Base-by-base conservation (phyloP, 2,329 filamentous ascomycete species). In the Penicillium thymicola region DNA sequence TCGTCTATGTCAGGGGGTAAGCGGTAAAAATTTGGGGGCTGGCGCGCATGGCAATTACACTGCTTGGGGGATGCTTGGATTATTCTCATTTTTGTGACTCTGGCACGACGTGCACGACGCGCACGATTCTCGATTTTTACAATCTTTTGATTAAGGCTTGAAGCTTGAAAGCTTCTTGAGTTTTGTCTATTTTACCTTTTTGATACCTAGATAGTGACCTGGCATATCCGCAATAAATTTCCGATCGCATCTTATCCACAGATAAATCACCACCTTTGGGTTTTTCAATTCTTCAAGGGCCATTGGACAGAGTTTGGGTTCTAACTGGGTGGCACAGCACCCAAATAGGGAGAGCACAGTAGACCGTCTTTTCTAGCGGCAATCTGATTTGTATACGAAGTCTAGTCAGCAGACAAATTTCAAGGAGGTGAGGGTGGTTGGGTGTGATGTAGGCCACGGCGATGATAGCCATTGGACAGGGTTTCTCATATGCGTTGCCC, bases 1-100 rank as follows among this genome's bases (percentile, higher is more conserved):
- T 65, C 67, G 28, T 52, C 67, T 4, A 68, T 70, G 67, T 60
- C 69, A 34, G 69, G 70, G 54, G 65, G 64, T 7, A 75, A 74
- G 63, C 66, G 67, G 48, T 73, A 64, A 56, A 43, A 42, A 21
- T 3, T 4, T 32, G 51, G 51, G 34, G 51, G 52, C 46, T 55
- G 45, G 52, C 21, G 36, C 38, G 4, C 38, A 52, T 38, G 23
- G 41, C n/a, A 23, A n/a, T 28, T 21, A 25, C 21, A 10, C 6
- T 27, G 18, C 25, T 44, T 10, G 5, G 11, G 23, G 14, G 14
- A 41, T 47, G n/a, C 32, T 38, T 46, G 11, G 14, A 8, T 25
- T n/a, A 13, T 47, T 41, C 34, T 40, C 0, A 16, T 23, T 54
- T 36, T 32, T 46, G 21, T 38, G 36, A 18, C 6, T 23, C 6